Conservation (phyloP, 1,139 yeast genomes). For the Kodamaea alishanica region DNA sequence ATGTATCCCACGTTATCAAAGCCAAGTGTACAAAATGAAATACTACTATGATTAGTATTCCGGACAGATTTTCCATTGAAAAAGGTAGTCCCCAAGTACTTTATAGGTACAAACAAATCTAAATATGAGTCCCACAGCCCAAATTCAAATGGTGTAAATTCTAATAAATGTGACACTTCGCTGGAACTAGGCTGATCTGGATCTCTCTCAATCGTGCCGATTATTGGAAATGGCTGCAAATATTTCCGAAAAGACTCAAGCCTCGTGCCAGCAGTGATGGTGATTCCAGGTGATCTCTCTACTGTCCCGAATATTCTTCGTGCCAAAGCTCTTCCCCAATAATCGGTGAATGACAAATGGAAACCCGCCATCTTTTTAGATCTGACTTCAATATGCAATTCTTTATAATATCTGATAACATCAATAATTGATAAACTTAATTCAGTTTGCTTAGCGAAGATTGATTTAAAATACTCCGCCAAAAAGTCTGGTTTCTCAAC, state of each 20-base stretch:
- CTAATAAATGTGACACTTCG: constrained; percentile 36
- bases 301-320: constrained; percentile 40
- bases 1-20: constrained; percentile 73
- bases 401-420: constrained; percentile 43
- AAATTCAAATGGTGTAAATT: constrained; percentile 64
- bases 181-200: constrained; percentile 22
- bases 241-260: constrained; percentile 26
- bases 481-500: background rate
- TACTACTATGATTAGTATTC: constrained; percentile 22
- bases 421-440: constrained; percentile 19
- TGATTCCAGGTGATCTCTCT: constrained; percentile 36
- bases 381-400: constrained; percentile 50
- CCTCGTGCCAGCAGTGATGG: constrained; percentile 29
- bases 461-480: constrained; percentile 1
- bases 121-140: constrained; percentile 62
- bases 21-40: constrained; percentile 46
- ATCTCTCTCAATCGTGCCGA: constrained; percentile 33
- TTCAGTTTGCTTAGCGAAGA: constrained; percentile 1
- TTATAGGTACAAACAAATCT: constrained; percentile 49
- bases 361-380: constrained; percentile 52
- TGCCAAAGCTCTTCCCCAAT: constrained; percentile 64
- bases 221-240: constrained; percentile 43
- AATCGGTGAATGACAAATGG: constrained; percentile 58
- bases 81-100: constrained; percentile 54
- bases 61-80: constrained; percentile 23